A percentile compares a stretch with the other conserved stretches of the same genome.
phyloP scores from a whole-genome alignment of 345 rosid species.

The Litchi chinensis region DNA sequence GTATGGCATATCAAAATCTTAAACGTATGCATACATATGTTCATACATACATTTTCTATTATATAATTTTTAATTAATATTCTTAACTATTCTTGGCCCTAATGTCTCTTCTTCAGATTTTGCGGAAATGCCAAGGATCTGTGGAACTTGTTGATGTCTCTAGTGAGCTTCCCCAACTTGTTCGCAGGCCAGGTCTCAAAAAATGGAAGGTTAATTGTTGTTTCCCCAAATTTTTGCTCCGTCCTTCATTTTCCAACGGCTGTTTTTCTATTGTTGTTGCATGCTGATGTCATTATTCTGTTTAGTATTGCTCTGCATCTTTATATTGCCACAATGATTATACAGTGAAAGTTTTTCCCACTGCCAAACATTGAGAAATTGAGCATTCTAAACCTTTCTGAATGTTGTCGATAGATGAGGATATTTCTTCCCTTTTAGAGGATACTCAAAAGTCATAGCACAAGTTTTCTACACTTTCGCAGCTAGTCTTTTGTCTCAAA shows the following conservation, averaged over 20 bases:
- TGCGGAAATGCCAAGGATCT: slow-evolving; percentile 75
- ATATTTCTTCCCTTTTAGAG: neutral
- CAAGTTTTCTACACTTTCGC: neutral
- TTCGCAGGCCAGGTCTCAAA: slow-evolving; percentile 77
- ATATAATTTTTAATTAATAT: neutral
- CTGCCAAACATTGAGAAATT: neutral
- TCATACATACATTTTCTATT: neutral
- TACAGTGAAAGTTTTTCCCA: neutral
- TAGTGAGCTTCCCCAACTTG: slow-evolving; percentile 75
- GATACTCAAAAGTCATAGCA: neutral
- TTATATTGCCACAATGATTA: neutral
- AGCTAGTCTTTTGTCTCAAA: neutral
- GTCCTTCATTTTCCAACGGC: neutral
- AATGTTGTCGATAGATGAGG: neutral
- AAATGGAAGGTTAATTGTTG: slow-evolving; percentile 79
- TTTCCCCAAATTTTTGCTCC: slow-evolving; percentile 2
- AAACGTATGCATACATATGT: neutral
- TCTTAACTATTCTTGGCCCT: neutral
- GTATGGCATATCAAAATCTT: slow-evolving; percentile 1
- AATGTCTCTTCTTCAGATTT: slow-evolving; percentile 46
- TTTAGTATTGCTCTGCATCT: neutral
- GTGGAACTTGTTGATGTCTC: slow-evolving; percentile 91
- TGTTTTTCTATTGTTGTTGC: neutral
- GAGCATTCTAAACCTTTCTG: neutral
- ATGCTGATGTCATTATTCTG: neutral